Percentiles rank a stretch among this genome's conserved stretches.
These are phyloP conservation scores for Monosporozyma siamensis DNA, from an alignment of 805 yeast species.

Conservation along the genomic window DNA sequence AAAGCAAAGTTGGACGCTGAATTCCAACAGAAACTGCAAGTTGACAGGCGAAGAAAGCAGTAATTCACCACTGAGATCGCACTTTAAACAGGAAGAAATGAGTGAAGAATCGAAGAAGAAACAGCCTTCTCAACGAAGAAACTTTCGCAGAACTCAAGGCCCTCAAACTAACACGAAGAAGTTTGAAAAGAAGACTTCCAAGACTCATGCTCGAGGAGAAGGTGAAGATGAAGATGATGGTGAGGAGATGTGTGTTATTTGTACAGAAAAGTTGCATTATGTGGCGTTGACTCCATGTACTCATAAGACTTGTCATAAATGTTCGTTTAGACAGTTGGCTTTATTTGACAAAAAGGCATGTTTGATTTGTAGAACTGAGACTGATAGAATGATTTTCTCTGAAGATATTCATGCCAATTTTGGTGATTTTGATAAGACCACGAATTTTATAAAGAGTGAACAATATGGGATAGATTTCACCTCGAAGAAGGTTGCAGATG, in stretches of 20 bases:
- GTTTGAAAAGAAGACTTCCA: constrained; percentile 1
- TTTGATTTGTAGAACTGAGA: constrained; percentile 74
- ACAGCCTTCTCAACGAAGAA: constrained; percentile 1
- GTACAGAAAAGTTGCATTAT: constrained; percentile 62
- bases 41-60: too few species aligned
- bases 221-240: constrained; percentile 31
- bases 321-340: constrained; percentile 77
- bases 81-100: too few species aligned
- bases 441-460: constrained; percentile 24
- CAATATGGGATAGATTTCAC: constrained; percentile 55
- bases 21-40: too few species aligned
- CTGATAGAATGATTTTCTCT: constrained; percentile 48
- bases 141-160: constrained; percentile 18
- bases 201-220: not conserved
- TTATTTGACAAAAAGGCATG: constrained; percentile 67
- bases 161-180: constrained; percentile 9
- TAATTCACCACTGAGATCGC: too few species aligned
- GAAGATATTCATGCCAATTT: constrained; percentile 34
- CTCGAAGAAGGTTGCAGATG: constrained; percentile 37
- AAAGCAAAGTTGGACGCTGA: too few species aligned
- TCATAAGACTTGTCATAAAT: constrained; percentile 73
- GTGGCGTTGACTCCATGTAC: constrained; percentile 75
- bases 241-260: constrained; percentile 60
- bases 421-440: constrained; percentile 28
- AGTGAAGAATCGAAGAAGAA: not conserved